phyloP scores from a whole-genome alignment of 441 rosid genomes.

The Pelargonium australe region DNA sequence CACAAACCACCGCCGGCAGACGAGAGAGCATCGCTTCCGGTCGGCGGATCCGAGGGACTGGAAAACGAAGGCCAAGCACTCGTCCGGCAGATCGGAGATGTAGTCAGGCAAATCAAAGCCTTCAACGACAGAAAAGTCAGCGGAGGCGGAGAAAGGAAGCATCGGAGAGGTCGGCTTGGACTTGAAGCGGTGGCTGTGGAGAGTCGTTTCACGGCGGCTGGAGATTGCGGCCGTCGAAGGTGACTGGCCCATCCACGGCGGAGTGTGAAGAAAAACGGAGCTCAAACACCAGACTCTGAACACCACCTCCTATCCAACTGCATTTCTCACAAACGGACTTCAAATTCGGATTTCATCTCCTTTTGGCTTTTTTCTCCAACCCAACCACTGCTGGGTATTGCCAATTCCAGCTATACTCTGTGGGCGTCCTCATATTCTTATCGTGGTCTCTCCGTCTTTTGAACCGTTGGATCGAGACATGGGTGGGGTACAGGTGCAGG shows the following conservation, averaged over 20 bases:
- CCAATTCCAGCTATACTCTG: not conserved
- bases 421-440: not conserved
- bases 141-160: conserved; percentile 22
- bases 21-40: conserved; percentile 61
- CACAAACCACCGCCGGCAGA: conserved; percentile 61
- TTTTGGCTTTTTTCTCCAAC: not conserved
- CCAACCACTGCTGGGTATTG: too few relatives aligned
- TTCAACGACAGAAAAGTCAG: not conserved
- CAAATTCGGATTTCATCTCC: not conserved
- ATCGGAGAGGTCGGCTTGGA: conserved; percentile 35
- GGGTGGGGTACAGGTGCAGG: not conserved
- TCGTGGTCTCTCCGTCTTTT: not conserved
- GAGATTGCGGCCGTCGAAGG: conserved; percentile 40
- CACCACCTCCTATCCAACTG: too few relatives aligned
- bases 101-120: conserved; percentile 33
- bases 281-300: too few relatives aligned
- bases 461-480: not conserved
- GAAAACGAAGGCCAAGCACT: conserved; percentile 68
- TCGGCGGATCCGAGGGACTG: conserved; percentile 54
- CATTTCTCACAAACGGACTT: not conserved
- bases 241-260: conserved; percentile 56
- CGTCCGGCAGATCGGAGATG: conserved; percentile 66
- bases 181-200: conserved; percentile 28
- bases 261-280: not conserved
- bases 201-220: conserved; percentile 32